Evolutionary conservation across 352 stramenopile genomes (phyloP).

Genomic region (Phytophthora vignae): DNA sequence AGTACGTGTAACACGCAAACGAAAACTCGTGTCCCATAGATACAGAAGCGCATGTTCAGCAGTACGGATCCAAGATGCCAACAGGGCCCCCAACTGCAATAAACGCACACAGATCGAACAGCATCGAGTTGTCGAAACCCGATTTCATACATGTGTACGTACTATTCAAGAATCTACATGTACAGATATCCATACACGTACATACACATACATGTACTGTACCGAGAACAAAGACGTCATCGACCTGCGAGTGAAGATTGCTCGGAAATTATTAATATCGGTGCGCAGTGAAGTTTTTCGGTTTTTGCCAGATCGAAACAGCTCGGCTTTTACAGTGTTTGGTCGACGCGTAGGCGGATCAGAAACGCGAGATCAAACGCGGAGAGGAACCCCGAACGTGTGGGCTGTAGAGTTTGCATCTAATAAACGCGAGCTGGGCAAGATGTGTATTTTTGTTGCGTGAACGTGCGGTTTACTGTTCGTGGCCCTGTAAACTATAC

Average conservation of each 20-base stretch:
- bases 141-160: too few species aligned
- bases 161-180: neutral
- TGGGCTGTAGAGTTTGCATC: conserved; percentile 4
- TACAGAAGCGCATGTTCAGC: neutral
- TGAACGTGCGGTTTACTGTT: conserved; percentile 8
- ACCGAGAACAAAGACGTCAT: neutral
- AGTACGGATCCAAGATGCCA: neutral
- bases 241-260: neutral
- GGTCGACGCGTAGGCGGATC: neutral
- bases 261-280: neutral
- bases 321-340: conserved; percentile 13
- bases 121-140: neutral
- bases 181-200: too few species aligned
- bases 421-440: conserved; percentile 9
- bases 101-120: neutral
- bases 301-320: neutral
- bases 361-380: conserved; percentile 1
- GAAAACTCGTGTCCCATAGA: neutral
- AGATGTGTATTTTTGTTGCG: conserved; percentile 15
- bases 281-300: neutral
- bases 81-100: neutral
- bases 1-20: too few species aligned
- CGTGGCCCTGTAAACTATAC: neutral
- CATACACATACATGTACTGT: too few species aligned
- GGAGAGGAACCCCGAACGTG: neutral